Base-by-base conservation (phyloP, 2,329 filamentous ascomycete genomes). In the Akanthomyces lecanii region DNA sequence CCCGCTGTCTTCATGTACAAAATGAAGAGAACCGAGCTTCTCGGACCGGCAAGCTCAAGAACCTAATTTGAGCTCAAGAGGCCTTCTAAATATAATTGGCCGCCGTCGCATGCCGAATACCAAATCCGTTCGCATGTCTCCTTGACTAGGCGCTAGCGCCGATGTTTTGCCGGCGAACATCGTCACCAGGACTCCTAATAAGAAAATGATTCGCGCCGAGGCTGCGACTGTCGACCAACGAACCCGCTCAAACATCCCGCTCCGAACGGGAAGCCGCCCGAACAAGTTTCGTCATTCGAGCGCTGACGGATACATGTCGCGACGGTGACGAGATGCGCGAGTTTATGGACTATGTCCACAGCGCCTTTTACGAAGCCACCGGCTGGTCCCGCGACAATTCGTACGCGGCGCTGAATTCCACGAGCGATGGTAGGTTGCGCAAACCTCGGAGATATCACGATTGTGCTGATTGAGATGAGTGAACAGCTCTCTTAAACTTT, bases 341-440 rank as follows among this genome's bases (percentile, higher is more conserved):
- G 78, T 97, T 97, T 81, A 96, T 97, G 91, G 92, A 96, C 78
- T 94, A 96, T 81, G 89, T 97, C 80, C 92, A 96, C 78, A 85
- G 89, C 78, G 90, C 91, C 71, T 97, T 97, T 79, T 91, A 92
- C 75, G 84, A 90, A 74, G 89, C 90, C 63, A 93, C 92, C 52
- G 85, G 89, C 74, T 97, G 93, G 93, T 90, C 93, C 73, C 83
- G 87, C 71, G 92, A 97, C 80, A 97, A 96, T 77, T 95, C 91
- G 65, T 97, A 97, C 78, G 88, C 91, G 69, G 86, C 89, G 67
- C 81, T 97, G 71, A 97, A 92, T 69, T 87, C 89, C 63, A 96
- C 92, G 4, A 87, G 91, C 54, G 86, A 92, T 80, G 90, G 89
- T 90, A 80, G 67, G 77, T 69, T 44, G 16, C 25, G 28, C n/a